phyloP scores from a whole-genome alignment of 1,139 yeast species.

The Suhomyces panamericanus region DNA sequence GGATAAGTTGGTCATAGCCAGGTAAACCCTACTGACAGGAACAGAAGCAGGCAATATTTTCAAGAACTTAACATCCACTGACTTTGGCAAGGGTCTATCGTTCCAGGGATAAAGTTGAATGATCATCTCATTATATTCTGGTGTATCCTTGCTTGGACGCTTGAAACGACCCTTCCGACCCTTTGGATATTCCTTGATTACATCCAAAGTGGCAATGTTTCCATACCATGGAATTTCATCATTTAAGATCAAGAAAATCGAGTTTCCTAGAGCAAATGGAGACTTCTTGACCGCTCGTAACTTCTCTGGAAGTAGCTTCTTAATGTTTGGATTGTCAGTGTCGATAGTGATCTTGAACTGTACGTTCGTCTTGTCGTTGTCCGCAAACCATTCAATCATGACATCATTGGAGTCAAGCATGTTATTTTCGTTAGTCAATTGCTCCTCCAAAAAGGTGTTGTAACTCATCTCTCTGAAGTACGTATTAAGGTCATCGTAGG shows the following conservation, averaged over 20 bases:
- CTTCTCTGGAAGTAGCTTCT: slow-evolving; percentile 45
- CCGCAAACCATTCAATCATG: slow-evolving; percentile 54
- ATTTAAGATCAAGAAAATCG: slow-evolving; percentile 44
- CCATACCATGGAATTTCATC: slow-evolving; percentile 45
- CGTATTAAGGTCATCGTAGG: slow-evolving; percentile 49
- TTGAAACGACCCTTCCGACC: slow-evolving; percentile 27
- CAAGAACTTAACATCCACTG: slow-evolving; percentile 38
- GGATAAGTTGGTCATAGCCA: slow-evolving; percentile 61
- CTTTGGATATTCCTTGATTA: slow-evolving; percentile 15
- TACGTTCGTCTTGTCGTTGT: slow-evolving; percentile 43
- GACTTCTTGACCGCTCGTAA: slow-evolving; percentile 44
- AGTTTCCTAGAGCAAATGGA: slow-evolving; percentile 50
- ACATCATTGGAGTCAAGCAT: slow-evolving; percentile 38
- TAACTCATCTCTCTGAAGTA: slow-evolving; percentile 62
- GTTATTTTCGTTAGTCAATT: slow-evolving; percentile 42
- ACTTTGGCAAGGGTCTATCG: slow-evolving; percentile 46
- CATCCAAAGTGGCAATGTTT: slow-evolving; percentile 49
- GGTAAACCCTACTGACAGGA: slow-evolving; percentile 60
- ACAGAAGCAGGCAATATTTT: slow-evolving; percentile 62
- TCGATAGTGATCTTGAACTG: slow-evolving; percentile 39
- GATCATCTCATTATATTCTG: slow-evolving; percentile 40
- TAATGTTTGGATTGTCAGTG: slow-evolving; percentile 38
- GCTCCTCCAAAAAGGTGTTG: slow-evolving; percentile 63
- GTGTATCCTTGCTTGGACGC: not conserved
- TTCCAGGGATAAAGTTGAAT: slow-evolving; percentile 61